A percentile compares a stretch with the other conserved stretches of the same genome.
These are phyloP conservation scores for Lecanosticta acicola DNA, from an alignment of 2,329 filamentous ascomycete species.

Conservation along the genomic window DNA sequence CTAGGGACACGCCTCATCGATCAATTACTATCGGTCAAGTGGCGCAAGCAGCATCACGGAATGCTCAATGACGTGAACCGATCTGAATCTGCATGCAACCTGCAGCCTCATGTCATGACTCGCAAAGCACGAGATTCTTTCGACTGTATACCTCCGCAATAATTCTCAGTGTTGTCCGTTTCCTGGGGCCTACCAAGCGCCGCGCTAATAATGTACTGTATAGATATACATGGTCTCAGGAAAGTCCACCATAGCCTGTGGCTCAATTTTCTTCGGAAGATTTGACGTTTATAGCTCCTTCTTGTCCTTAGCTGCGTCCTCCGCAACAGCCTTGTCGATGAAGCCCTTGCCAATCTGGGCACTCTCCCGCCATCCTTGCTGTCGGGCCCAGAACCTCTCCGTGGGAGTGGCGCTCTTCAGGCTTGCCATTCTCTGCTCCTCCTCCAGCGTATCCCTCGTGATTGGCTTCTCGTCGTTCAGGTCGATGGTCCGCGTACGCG, in stretches of 20 bases:
- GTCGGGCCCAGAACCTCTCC: slow-evolving; percentile 50
- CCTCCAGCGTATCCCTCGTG: slow-evolving; percentile 60
- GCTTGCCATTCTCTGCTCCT: slow-evolving; percentile 42
- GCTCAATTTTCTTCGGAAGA: background rate
- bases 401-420: slow-evolving; percentile 40
- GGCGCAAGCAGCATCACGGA: no score
- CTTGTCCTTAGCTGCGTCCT: slow-evolving; percentile 24
- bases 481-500: slow-evolving; percentile 45
- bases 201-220: background rate
- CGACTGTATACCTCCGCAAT: no score
- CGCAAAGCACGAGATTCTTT: background rate
- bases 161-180: no score
- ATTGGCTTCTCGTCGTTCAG: slow-evolving; percentile 53
- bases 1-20: no score
- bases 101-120: no score
- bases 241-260: background rate
- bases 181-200: background rate
- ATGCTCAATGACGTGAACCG: no score
- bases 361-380: slow-evolving; percentile 47
- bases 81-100: no score
- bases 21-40: no score
- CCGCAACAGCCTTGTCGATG: slow-evolving; percentile 40
- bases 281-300: slow-evolving; percentile 28
- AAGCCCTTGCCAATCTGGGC: slow-evolving; percentile 46
- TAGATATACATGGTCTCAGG: background rate